Base-by-base conservation (phyloP, 2,329 filamentous ascomycete genomes). In the Pseudogymnoascus sp. region DNA sequence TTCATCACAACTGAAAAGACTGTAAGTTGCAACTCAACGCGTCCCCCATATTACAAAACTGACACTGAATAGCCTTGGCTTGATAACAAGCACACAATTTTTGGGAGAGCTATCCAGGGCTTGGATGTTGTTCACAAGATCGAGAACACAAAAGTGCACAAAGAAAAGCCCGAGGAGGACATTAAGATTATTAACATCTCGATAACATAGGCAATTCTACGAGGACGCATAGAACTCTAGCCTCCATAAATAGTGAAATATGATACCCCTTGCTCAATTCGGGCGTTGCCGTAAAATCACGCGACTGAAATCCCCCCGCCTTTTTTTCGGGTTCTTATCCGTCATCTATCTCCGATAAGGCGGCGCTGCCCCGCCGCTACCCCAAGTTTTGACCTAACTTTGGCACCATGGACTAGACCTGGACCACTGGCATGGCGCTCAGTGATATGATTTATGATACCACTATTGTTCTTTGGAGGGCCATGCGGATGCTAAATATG, bases 1-100 rank as follows among this genome's bases (percentile, higher is more conserved):
- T 99, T 99, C 72, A 96, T 99, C 68, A 99, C 95, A 0, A 97
- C 93, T 0, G 96, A 97, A 76, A 96, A 96, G 78, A 92, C 95
- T 68, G 87, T 89, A 79, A 78, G 86, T 82, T 33, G 33, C 40
- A 29, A 4, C 26, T 26, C 31, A 60, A 6, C 13, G 13, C n/a
- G 17, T 56, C 29, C 59, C 29, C 62, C 50, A 37, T 46, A 23
- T 42, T 9, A 29, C 63, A 65, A 65, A 42, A 29, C 65, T 70
- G 63, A 70, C 40, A 7, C 53, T 60, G 46, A 64, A 60, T 69
- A 89, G 79, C 88, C 92, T 5, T 99, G 95, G 95, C 77, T 99
- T 61, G 95, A 99, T 74, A 88, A 89, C 67, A 96, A 97, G 75
- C 95, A 99, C 75, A 97, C 93, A 0, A 90, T 99, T 62, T 99